phyloP scores from a whole-genome alignment of 129 eudicot genomes.

The Arctium lappa region DNA sequence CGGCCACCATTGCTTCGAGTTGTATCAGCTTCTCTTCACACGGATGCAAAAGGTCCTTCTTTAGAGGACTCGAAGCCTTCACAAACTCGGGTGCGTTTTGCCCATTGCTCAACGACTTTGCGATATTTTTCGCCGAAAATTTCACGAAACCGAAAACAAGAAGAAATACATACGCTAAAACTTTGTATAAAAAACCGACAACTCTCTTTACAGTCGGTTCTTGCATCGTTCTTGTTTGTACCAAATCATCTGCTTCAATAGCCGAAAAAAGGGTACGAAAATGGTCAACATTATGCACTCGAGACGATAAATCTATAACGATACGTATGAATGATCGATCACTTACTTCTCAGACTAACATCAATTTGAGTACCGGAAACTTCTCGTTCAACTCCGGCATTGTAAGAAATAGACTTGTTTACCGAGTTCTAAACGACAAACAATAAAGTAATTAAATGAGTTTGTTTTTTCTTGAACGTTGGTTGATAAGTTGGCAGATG shows the following conservation, averaged over 20 bases:
- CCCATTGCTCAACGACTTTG: constrained; percentile 21
- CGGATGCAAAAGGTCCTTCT: constrained; percentile 52
- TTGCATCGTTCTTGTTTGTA: constrained; percentile 35
- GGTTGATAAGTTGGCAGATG: background rate
- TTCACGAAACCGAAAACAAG: constrained; percentile 42
- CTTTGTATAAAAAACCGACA: constrained; percentile 36
- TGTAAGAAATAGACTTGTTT: constrained; percentile 15
- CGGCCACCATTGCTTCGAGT: constrained; percentile 67
- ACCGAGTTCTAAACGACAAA: constrained; percentile 37
- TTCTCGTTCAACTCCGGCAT: constrained; percentile 28
- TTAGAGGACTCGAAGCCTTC: constrained; percentile 23
- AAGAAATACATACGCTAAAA: constrained; percentile 43
- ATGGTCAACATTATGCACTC: constrained; percentile 9
- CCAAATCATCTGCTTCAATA: constrained; percentile 40
- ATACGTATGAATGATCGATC: background rate
- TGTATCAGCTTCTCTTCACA: constrained; percentile 72
- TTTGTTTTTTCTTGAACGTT: background rate
- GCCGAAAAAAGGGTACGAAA: background rate
- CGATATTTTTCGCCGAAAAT: constrained; percentile 27
- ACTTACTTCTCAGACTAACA: constrained; percentile 51
- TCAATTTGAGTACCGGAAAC: constrained; percentile 20
- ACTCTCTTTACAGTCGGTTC: constrained; percentile 30
- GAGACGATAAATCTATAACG: background rate
- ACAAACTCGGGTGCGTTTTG: constrained; percentile 19
- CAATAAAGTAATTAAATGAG: background rate